phyloP scores from a whole-genome alignment of 2,329 filamentous ascomycete species.

The Samsoniella hepiali region DNA sequence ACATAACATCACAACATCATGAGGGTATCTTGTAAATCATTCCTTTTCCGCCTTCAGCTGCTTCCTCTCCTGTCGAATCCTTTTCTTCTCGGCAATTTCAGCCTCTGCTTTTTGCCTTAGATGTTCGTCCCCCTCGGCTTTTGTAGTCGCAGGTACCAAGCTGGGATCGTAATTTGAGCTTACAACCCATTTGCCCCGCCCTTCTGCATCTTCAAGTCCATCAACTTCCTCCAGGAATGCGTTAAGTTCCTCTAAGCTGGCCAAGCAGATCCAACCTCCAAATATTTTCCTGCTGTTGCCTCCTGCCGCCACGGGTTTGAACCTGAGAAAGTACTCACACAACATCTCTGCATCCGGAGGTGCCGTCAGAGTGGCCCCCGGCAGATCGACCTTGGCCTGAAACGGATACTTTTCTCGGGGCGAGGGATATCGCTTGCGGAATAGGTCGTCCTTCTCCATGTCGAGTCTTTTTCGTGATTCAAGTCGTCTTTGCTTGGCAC shows the following conservation, averaged over 20 bases:
- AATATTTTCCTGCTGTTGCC: background rate
- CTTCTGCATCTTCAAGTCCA: constrained; percentile 3
- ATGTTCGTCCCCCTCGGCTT: constrained; percentile 9
- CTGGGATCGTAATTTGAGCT: constrained; percentile 1
- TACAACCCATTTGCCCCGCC: constrained; percentile 5
- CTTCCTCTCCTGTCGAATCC: constrained; percentile 12
- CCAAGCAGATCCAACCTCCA: constrained; percentile 15
- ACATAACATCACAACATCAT: background rate
- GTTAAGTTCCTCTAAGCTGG: constrained; percentile 9
- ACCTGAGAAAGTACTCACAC: constrained; percentile 12
- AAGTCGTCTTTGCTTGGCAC: background rate
- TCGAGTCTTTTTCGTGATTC: background rate
- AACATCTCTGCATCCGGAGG: background rate
- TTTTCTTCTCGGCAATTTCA: constrained; percentile 10
- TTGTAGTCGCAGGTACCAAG: constrained; percentile 5
- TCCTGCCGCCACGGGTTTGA: constrained; percentile 7
- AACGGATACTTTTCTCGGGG: constrained; percentile 10
- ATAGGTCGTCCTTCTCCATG: constrained; percentile 8
- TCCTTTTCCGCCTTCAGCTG: background rate
- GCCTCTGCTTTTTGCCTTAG: background rate
- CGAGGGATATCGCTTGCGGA: background rate
- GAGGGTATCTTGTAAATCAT: background rate
- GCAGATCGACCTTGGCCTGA: constrained; percentile 1
- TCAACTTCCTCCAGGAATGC: constrained; percentile 2
- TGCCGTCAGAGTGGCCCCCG: background rate